Conservation (phyloP, 495 filamentous ascomycete genomes). For the Talaromyces stipitatus region DNA sequence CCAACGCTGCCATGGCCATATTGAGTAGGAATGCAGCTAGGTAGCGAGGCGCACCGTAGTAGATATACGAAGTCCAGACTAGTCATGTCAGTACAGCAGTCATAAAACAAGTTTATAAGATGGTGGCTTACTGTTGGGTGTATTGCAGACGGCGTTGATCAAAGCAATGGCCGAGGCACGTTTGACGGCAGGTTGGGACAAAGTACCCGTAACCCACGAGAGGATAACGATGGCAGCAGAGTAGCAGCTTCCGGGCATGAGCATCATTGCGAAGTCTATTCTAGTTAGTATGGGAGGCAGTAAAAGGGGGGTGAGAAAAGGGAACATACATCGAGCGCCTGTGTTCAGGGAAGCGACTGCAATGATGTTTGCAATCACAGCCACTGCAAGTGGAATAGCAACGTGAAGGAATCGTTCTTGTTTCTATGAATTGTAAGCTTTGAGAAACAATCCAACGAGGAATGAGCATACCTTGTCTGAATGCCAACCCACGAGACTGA, state of each 20-base stretch:
- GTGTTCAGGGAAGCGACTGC: constrained; percentile 10
- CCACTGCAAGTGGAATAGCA: constrained; percentile 6
- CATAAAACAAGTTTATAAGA: background rate
- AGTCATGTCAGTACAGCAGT: constrained; percentile 6
- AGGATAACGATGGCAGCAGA: constrained; percentile 10
- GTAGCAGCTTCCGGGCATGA: constrained; percentile 10
- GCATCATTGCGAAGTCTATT: constrained; percentile 12
- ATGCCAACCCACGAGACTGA: constrained; percentile 10
- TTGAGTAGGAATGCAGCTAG: constrained; percentile 16
- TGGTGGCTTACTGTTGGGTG: constrained; percentile 17
- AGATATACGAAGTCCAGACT: constrained; percentile 10
- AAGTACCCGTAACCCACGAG: constrained; percentile 9
- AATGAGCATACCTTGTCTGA: constrained; percentile 8
- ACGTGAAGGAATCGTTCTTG: constrained; percentile 12
- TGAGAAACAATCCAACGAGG: background rate
- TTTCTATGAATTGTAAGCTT: constrained; percentile 4
- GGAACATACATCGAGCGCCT: constrained; percentile 9
- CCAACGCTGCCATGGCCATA: constrained; percentile 13
- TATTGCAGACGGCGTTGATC: constrained; percentile 17
- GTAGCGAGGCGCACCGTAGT: constrained; percentile 14
- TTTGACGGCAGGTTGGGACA: constrained; percentile 16
- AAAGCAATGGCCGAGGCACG: constrained; percentile 15
- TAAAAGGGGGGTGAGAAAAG: background rate
- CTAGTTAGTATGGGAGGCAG: background rate
- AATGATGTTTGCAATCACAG: constrained; percentile 10